Percentiles rank a stretch among this genome's conserved stretches.
phyloP scores from a whole-genome alignment of 2,329 filamentous ascomycete genomes.

The Colletotrichum melonis region DNA sequence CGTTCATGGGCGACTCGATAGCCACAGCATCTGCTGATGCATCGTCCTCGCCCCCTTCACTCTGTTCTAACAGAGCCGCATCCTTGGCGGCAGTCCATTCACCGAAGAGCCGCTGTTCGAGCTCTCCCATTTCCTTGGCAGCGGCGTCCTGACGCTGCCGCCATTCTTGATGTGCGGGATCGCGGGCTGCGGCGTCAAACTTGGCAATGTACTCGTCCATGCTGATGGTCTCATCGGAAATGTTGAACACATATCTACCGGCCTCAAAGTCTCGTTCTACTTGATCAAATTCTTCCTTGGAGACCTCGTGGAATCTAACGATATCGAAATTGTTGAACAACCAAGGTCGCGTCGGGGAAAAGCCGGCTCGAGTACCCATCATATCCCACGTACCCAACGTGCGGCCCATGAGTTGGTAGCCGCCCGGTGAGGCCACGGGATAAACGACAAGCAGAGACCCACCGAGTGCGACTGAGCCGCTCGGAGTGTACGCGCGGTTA shows the following conservation, averaged over 20 bases:
- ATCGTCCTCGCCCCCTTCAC: conserved; percentile 27
- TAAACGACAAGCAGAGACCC: conserved; percentile 51
- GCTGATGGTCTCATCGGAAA: conserved; percentile 41
- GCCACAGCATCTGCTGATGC: conserved; percentile 38
- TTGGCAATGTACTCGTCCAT: conserved; percentile 42
- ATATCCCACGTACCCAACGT: conserved; percentile 48
- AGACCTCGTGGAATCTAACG: conserved; percentile 48
- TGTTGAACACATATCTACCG: conserved; percentile 46
- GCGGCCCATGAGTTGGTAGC: conserved; percentile 50
- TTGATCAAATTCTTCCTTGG: conserved; percentile 44
- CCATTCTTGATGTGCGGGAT: conserved; percentile 38
- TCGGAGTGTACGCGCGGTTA: conserved; percentile 47
- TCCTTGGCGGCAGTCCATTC: conserved; percentile 43
- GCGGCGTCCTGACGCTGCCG: conserved; percentile 35
- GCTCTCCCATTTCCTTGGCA: conserved; percentile 39
- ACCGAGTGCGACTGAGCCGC: conserved; percentile 50
- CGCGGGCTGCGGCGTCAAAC: conserved; percentile 36
- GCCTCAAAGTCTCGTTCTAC: conserved; percentile 43
- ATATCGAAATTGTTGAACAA: conserved; percentile 50
- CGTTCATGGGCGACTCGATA: conserved; percentile 56
- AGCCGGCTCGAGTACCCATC: conserved; percentile 45
- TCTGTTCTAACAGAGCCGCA: conserved; percentile 37
- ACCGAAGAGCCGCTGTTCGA: conserved; percentile 39
- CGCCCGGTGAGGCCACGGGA: conserved; percentile 50
- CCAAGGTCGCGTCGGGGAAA: conserved; percentile 46